Evolutionary conservation across 2,329 filamentous ascomycete genomes (phyloP).

Genomic region (Calcarisporium arbuscula): DNA sequence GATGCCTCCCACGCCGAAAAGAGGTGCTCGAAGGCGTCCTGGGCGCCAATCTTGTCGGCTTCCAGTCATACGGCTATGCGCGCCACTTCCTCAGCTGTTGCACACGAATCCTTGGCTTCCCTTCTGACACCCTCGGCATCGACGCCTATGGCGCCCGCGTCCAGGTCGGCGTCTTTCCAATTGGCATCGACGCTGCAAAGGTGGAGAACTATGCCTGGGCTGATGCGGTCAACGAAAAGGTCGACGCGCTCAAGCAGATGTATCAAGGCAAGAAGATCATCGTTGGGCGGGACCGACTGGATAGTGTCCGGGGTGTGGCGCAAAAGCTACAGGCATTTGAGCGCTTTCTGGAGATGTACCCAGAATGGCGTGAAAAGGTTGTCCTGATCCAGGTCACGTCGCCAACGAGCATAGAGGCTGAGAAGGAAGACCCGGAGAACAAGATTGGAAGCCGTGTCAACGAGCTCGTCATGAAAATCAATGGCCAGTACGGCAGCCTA

Average conservation of each 20-base stretch:
- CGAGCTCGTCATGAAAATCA: slow-evolving; percentile 85
- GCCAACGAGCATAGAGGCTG: slow-evolving; percentile 72
- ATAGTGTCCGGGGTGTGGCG: slow-evolving; percentile 87
- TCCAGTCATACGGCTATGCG: slow-evolving; percentile 93
- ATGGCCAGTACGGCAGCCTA: slow-evolving; percentile 81
- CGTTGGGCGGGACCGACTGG: slow-evolving; percentile 87
- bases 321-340: slow-evolving; percentile 95
- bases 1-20: slow-evolving; percentile 81
- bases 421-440: slow-evolving; percentile 68
- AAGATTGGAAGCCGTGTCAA: slow-evolving; percentile 86
- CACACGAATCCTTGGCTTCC: slow-evolving; percentile 83
- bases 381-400: slow-evolving; percentile 94
- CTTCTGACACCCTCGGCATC: slow-evolving; percentile 76
- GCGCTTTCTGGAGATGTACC: slow-evolving; percentile 81
- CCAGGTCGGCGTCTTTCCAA: slow-evolving; percentile 88
- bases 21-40: slow-evolving; percentile 86
- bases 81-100: slow-evolving; percentile 93
- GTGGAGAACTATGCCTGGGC: slow-evolving; percentile 72
- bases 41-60: slow-evolving; percentile 87
- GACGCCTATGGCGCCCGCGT: slow-evolving; percentile 86
- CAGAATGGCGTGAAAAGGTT: slow-evolving; percentile 86
- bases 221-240: slow-evolving; percentile 62
- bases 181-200: slow-evolving; percentile 83
- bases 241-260: slow-evolving; percentile 64
- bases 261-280: slow-evolving; percentile 93